Conservation (phyloP, 2,329 filamentous ascomycete genomes). For the Pseudopithomyces chartarum region DNA sequence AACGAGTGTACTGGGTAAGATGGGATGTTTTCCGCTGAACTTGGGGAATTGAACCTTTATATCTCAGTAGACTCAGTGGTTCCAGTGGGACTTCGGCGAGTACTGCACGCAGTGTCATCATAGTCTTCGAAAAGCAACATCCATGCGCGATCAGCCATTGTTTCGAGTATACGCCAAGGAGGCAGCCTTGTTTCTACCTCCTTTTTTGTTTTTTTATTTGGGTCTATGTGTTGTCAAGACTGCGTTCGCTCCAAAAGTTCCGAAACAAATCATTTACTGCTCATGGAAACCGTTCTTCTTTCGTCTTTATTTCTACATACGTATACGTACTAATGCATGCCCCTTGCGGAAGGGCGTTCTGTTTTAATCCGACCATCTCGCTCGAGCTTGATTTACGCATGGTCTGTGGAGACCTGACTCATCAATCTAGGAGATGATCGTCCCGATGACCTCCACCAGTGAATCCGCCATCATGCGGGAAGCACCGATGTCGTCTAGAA, state of each 20-base stretch:
- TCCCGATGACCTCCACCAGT: not conserved
- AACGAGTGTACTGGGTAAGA: not conserved
- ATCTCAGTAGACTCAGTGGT: not conserved
- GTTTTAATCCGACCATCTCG: too few relatives aligned
- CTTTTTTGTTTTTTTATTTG: conserved; percentile 4
- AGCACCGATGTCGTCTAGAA: not conserved
- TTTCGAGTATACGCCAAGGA: not conserved
- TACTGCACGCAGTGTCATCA: not conserved
- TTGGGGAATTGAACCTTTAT: not conserved
- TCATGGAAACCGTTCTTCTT: too few relatives aligned
- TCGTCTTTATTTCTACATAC: too few relatives aligned
- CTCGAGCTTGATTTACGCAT: too few relatives aligned
- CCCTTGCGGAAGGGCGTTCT: too few relatives aligned
- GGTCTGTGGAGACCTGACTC: not conserved
- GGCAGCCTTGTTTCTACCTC: not conserved
- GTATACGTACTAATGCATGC: too few relatives aligned
- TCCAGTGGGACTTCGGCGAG: not conserved
- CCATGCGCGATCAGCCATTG: not conserved
- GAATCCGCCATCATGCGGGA: not conserved
- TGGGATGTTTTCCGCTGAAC: not conserved
- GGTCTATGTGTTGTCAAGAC: not conserved
- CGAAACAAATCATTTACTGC: not conserved
- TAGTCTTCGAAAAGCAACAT: not conserved
- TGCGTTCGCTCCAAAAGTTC: not conserved
- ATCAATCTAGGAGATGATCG: not conserved